A percentile compares a stretch with the other conserved stretches of the same genome.
phyloP scores from a whole-genome alignment of 2,329 filamentous ascomycete genomes.

The Plenodomus tracheiphilus region DNA sequence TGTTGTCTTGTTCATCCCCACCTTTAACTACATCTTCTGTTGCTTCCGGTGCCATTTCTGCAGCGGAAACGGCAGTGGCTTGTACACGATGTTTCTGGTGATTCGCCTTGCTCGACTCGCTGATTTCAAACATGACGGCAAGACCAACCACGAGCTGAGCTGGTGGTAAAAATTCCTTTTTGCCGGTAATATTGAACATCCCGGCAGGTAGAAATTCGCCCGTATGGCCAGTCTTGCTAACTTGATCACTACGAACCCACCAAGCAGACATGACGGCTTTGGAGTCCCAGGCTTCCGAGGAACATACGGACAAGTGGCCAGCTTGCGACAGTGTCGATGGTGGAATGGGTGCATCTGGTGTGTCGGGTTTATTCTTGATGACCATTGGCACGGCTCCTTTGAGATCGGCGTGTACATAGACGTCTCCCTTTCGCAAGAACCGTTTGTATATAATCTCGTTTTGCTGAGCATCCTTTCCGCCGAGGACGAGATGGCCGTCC shows the following conservation, averaged over 20 bases:
- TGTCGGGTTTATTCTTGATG: slow-evolving; percentile 82
- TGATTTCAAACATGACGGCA: slow-evolving; percentile 84
- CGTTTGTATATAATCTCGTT: slow-evolving; percentile 89
- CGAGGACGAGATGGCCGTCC: slow-evolving; percentile 90
- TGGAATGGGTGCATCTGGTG: slow-evolving; percentile 82
- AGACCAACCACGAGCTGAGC: slow-evolving; percentile 86
- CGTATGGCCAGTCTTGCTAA: slow-evolving; percentile 78
- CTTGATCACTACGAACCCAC: slow-evolving; percentile 91
- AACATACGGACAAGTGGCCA: slow-evolving; percentile 79
- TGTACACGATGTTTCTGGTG: slow-evolving; percentile 74
- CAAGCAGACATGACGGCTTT: slow-evolving; percentile 95
- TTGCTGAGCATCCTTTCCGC: slow-evolving; percentile 84
- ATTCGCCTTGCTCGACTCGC: slow-evolving; percentile 79
- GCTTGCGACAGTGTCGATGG: slow-evolving; percentile 91
- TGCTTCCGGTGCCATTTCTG: slow-evolving; percentile 23
- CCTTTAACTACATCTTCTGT: slow-evolving; percentile 11
- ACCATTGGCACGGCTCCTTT: slow-evolving; percentile 82
- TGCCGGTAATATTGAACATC: slow-evolving; percentile 78
- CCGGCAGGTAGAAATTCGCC: slow-evolving; percentile 81
- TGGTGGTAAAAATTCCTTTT: slow-evolving; percentile 89
- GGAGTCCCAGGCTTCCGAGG: slow-evolving; percentile 90
- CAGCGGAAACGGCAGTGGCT: slow-evolving; percentile 36
- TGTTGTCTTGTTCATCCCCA: slow-evolving; percentile 18
- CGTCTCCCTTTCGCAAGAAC: slow-evolving; percentile 83
- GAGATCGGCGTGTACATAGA: slow-evolving; percentile 90